phyloP scores from a whole-genome alignment of 1,284 basidiomycete species.

The Ustilago lituana region DNA sequence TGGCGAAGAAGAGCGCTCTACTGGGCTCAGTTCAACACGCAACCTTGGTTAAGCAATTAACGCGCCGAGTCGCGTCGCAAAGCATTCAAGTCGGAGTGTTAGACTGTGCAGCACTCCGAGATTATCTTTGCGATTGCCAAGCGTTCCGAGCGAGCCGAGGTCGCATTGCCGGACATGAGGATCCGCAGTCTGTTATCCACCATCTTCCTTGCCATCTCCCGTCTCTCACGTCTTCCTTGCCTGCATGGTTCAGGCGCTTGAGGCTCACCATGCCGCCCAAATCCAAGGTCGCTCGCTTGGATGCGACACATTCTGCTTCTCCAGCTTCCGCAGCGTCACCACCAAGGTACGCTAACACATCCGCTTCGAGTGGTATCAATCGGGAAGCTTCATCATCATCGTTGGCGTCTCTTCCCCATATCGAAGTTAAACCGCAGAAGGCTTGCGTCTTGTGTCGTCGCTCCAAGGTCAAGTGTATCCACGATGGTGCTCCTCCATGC shows the following conservation, averaged over 20 bases:
- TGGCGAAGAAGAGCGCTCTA: not conserved
- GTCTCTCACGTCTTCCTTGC: slow-evolving; percentile 1
- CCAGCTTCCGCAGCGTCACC: slow-evolving; percentile 30
- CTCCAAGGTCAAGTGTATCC: slow-evolving; percentile 59
- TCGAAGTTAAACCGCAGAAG: slow-evolving; percentile 56
- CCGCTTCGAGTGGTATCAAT: not conserved
- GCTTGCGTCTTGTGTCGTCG: slow-evolving; percentile 56
- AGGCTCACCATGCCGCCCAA: slow-evolving; percentile 33
- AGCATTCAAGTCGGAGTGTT: not conserved
- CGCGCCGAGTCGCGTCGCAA: slow-evolving; percentile 15
- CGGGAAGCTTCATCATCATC: slow-evolving; percentile 21
- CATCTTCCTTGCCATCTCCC: too few species aligned
- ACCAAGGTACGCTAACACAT: slow-evolving; percentile 5
- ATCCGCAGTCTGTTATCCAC: too few species aligned
- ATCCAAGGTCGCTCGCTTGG: slow-evolving; percentile 10
- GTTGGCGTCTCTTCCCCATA: slow-evolving; percentile 22
- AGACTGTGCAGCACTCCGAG: too few species aligned
- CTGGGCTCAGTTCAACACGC: slow-evolving; percentile 10
- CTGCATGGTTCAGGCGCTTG: slow-evolving; percentile 2
- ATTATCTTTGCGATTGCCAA: too few species aligned
- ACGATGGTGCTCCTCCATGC: slow-evolving; percentile 59
- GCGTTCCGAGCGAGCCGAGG: too few species aligned
- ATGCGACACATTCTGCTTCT: slow-evolving; percentile 18
- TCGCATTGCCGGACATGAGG: too few species aligned
- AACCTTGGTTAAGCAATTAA: slow-evolving; percentile 2